Evolutionary conservation across 768 basidiomycete genomes (phyloP).

Genomic region (Lactifluus volemus): DNA sequence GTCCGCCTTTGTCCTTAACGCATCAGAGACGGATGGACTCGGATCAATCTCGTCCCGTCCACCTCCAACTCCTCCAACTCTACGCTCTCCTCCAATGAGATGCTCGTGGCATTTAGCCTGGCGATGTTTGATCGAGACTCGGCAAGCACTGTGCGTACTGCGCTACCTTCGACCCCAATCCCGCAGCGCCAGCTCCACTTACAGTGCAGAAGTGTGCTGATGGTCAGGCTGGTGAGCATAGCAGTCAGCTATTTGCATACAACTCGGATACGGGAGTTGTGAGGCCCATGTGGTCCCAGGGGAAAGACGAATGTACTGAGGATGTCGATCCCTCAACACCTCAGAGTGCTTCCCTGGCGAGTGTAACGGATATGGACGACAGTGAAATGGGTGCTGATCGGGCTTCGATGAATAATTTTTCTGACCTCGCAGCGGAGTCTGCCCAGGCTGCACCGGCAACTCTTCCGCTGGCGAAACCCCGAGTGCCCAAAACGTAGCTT

Average conservation of each 20-base stretch:
- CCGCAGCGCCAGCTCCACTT: constrained; percentile 40
- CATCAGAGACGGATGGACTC: constrained; percentile 25
- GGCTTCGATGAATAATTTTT: not conserved
- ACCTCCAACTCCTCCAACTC: constrained; percentile 1
- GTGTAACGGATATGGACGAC: constrained; percentile 3
- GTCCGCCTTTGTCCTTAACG: constrained; percentile 26
- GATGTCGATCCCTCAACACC: constrained; percentile 13
- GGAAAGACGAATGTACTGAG: constrained; percentile 19
- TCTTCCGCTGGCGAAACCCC: constrained; percentile 17
- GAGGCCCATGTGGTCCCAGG: constrained; percentile 41
- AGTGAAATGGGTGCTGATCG: not conserved
- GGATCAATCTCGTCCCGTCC: constrained; percentile 24
- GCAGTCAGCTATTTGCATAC: constrained; percentile 55
- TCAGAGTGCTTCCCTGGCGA: constrained; percentile 5
- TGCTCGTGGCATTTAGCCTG: constrained; percentile 36
- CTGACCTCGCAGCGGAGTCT: not conserved
- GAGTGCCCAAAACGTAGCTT: constrained; percentile 37
- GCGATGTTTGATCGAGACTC: constrained; percentile 33
- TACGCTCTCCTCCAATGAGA: constrained; percentile 16
- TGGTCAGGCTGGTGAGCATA: constrained; percentile 23
- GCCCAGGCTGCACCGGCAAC: constrained; percentile 2
- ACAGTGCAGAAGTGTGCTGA: constrained; percentile 37
- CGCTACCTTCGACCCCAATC: constrained; percentile 52
- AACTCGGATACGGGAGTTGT: constrained; percentile 39
- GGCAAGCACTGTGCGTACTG: constrained; percentile 39